Conservation (phyloP, 352 stramenopile genomes). For the Pythium sp. region DNA sequence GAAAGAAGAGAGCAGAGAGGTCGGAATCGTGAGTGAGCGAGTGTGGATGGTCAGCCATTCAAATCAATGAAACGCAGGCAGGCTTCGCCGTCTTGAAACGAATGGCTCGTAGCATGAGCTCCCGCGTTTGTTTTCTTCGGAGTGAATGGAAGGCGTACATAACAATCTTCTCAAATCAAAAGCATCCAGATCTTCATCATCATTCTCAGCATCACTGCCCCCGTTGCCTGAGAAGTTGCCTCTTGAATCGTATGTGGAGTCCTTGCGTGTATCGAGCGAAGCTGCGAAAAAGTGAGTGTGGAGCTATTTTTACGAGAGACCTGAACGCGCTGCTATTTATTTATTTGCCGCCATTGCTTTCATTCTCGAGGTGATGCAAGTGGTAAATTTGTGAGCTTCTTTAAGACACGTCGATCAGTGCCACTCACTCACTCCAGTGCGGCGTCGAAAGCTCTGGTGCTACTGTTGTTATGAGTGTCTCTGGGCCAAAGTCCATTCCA, state of each 20-base stretch:
- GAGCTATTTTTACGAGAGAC: background rate
- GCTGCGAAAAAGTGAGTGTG: too few species aligned
- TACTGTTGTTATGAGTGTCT: constrained; percentile 60
- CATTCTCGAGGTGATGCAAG: background rate
- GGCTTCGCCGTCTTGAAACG: background rate
- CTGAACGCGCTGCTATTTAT: background rate
- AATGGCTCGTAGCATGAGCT: background rate
- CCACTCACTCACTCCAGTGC: background rate
- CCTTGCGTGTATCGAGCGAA: too few species aligned
- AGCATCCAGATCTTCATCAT: background rate
- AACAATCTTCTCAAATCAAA: constrained; percentile 1
- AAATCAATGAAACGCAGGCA: background rate
- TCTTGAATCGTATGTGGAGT: too few species aligned
- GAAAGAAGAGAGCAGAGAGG: background rate
- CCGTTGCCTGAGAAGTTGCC: background rate
- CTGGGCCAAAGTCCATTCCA: constrained; percentile 22
- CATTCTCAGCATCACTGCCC: background rate
- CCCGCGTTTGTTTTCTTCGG: background rate
- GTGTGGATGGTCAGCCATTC: background rate
- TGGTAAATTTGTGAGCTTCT: background rate
- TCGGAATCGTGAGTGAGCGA: background rate
- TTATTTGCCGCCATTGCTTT: background rate
- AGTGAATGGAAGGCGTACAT: background rate
- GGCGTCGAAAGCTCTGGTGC: background rate
- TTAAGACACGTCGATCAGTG: background rate